Conservation (phyloP, 495 filamentous ascomycete species). For the Cercophora sp. region DNA sequence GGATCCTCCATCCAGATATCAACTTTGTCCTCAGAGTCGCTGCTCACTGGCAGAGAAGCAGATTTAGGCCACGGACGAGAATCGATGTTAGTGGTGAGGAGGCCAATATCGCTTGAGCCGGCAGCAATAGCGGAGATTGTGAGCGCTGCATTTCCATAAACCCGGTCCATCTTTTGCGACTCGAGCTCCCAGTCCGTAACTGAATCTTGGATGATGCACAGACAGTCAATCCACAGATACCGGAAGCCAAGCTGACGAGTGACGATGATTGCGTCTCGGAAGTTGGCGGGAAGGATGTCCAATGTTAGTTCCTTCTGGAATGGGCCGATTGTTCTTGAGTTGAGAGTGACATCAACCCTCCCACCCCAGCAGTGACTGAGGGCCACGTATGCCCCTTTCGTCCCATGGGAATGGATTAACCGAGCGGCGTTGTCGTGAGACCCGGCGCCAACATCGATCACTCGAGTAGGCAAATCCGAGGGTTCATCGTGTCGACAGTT, state of each 20-base stretch:
- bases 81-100: too few species aligned
- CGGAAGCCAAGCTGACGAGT: constrained; percentile 3
- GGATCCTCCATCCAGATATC: too few species aligned
- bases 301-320: not conserved
- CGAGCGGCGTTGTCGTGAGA: not conserved
- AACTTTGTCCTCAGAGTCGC: too few species aligned
- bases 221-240: constrained; percentile 10
- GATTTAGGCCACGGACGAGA: too few species aligned
- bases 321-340: not conserved
- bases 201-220: constrained; percentile 4
- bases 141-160: constrained; percentile 4
- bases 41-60: too few species aligned
- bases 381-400: not conserved
- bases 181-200: not conserved
- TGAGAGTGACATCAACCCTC: not conserved
- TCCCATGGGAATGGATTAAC: not conserved
- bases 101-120: not conserved
- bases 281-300: not conserved
- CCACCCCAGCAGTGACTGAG: constrained; percentile 14
- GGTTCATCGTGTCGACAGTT: not conserved
- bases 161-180: not conserved
- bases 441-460: constrained; percentile 1
- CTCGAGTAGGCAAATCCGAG: constrained; percentile 4
- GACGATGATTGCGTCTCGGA: constrained; percentile 5
- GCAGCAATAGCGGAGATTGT: not conserved